Conservation (phyloP, 805 yeast genomes). For the Teunomyces atbi region DNA sequence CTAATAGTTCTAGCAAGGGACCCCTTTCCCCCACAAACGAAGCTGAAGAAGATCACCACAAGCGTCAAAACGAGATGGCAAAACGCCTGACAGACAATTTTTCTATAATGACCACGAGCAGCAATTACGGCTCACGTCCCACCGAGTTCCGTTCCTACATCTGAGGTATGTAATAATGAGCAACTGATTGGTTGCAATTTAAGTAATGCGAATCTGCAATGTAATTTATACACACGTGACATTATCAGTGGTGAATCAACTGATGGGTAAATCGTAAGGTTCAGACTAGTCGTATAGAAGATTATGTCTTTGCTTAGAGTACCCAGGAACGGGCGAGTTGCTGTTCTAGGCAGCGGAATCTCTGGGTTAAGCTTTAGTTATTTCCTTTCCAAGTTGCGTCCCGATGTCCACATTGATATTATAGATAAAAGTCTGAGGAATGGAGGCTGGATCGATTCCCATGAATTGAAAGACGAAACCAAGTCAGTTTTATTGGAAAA, state of each 20-base stretch:
- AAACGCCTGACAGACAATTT: constrained; percentile 24
- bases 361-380: constrained; percentile 79
- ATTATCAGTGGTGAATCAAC: not conserved
- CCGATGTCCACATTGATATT: constrained; percentile 66
- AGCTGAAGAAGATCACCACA: not conserved
- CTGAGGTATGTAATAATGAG: not conserved
- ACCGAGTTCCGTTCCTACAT: not conserved
- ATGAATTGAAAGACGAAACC: constrained; percentile 27
- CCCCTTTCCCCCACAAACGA: constrained; percentile 1
- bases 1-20: not conserved
- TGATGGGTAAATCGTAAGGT: not conserved
- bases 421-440: constrained; percentile 53
- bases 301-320: not conserved
- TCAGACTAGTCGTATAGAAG: not conserved
- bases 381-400: constrained; percentile 67
- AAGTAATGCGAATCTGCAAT: not conserved
- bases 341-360: constrained; percentile 84
- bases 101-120: constrained; percentile 17
- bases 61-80: constrained; percentile 5
- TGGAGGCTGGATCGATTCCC: constrained; percentile 81
- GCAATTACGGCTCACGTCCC: not conserved
- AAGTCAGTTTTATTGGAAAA: constrained; percentile 55
- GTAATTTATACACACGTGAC: not conserved
- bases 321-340: constrained; percentile 45
- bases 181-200: not conserved